Conservation (phyloP, 306 rosid species). For the Notholithocarpus densiflorus region DNA sequence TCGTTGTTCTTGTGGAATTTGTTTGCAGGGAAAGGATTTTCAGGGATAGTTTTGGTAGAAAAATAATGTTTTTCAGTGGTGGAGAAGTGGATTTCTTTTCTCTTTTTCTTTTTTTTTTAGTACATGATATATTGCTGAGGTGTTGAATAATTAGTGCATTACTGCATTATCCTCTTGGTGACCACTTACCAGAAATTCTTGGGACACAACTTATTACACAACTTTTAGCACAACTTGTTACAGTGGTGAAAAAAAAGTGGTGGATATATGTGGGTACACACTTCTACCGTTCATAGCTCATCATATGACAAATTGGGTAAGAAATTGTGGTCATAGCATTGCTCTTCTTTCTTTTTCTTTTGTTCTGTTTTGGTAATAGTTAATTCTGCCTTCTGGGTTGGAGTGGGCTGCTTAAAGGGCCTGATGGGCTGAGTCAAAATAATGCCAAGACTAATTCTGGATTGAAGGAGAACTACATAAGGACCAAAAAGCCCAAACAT, state of each 20-base stretch:
- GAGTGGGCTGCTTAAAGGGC: not conserved
- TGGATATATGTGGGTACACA: rapidly evolving
- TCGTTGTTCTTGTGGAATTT: slow-evolving; percentile 1
- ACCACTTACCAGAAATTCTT: not conserved
- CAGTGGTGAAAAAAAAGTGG: rapidly evolving
- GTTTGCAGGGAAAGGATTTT: not conserved
- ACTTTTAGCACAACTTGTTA: rapidly evolving
- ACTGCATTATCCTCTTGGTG: slow-evolving; percentile 22
- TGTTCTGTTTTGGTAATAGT: not conserved
- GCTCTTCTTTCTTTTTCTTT: not conserved
- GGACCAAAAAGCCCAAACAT: not conserved
- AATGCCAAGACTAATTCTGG: not conserved
- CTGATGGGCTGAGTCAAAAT: not conserved
- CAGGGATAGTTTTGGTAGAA: not conserved
- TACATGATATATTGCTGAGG: not conserved
- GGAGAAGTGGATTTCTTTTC: not conserved
- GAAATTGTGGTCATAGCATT: too few relatives aligned
- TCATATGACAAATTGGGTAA: rapidly evolving
- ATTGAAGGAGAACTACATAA: not conserved
- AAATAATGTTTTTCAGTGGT: not conserved
- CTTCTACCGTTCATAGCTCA: rapidly evolving
- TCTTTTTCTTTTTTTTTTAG: not conserved
- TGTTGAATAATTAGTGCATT: slow-evolving; percentile 4
- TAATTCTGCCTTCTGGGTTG: not conserved
- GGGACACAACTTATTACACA: too few relatives aligned